Base-by-base conservation (phyloP, 106 monocot genomes). In the Gastrodia elata region DNA sequence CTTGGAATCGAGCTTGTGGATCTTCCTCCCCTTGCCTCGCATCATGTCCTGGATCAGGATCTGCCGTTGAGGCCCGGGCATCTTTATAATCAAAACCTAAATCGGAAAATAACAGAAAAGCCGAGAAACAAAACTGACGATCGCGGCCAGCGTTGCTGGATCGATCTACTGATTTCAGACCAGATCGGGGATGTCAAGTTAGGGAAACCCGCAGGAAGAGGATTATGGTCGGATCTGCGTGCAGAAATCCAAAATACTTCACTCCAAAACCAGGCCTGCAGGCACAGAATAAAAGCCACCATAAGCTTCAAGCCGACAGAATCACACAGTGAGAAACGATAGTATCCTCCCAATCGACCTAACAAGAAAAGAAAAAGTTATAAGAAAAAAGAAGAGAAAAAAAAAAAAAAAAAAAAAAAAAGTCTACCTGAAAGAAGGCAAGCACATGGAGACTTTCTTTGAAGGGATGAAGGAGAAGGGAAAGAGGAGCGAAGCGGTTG, bases 181-280 rank as follows among this genome's bases (percentile, higher is more conserved):
- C 61, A 32, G 67, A 67, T n/a, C 67, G 7, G 67, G 38, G 39
- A 2, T 64, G 75, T 85, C 76, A 79, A 30, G 78, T 68, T 59
- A 80, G 70, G 34, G 61, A 61, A 44, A 59, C 40, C 71, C 78
- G 71, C 20, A 44, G 55, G 78, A 78, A 74, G 56, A 76, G 55
- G 49, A 72, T 73, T 42, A 69, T 36, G 52, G 46, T 69, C 38
- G 55, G 65, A 30, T 75, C 41, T 76, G 80, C 71, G 36, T 83
- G 83, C 61, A 77, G 59, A 67, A 87, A 87, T 7, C 87, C 83
- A 41, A 72, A 75, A 37, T 87, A 87, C 56, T 76, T 87, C 59
- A 87, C 78, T 42, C 77, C 77, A 41, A 83, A 83, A 26, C 83
- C 83, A 75, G 71, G 55, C 78, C 87, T 87, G 80, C 33, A 71